These are phyloP conservation scores for Ophiostoma sp. DNA, from an alignment of 2,329 filamentous ascomycete species.

Conservation along the genomic window DNA sequence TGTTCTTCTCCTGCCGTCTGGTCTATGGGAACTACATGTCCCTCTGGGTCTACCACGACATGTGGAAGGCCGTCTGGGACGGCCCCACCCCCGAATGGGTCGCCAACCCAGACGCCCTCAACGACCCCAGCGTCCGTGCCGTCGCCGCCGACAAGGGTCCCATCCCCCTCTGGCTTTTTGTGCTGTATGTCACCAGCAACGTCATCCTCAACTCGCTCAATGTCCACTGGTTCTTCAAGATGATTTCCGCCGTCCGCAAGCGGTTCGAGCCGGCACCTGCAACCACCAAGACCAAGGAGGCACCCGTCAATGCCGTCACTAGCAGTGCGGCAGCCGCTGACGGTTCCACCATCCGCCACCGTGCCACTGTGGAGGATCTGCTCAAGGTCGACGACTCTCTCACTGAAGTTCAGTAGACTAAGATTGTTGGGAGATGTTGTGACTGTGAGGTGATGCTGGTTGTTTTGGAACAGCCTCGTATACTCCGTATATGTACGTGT, in stretches of 20 bases:
- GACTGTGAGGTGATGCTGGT: not conserved
- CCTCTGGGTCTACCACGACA: slow-evolving; percentile 67
- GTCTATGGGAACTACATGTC: slow-evolving; percentile 77
- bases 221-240: slow-evolving; percentile 84
- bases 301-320: not conserved
- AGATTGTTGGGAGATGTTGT: not conserved
- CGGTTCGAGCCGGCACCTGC: slow-evolving; percentile 61
- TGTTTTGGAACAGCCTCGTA: not conserved
- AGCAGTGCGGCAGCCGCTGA: slow-evolving; percentile 34
- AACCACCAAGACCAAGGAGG: slow-evolving; percentile 34
- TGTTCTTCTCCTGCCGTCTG: slow-evolving; percentile 75
- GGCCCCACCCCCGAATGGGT: slow-evolving; percentile 36
- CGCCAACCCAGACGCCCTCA: slow-evolving; percentile 34
- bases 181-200: slow-evolving; percentile 69
- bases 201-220: slow-evolving; percentile 73
- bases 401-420: slow-evolving; percentile 30
- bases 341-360: slow-evolving; percentile 33
- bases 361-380: slow-evolving; percentile 28
- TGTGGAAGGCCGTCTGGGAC: slow-evolving; percentile 59
- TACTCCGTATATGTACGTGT: not conserved
- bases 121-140: slow-evolving; percentile 43
- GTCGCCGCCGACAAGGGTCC: slow-evolving; percentile 51
- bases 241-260: slow-evolving; percentile 77
- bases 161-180: slow-evolving; percentile 69
- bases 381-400: slow-evolving; percentile 31